Evolutionary conservation across 1,284 basidiomycete genomes (phyloP), one percentile per base, ranked within the genome.

Genomic region (Entoloma clypeatum): DNA sequence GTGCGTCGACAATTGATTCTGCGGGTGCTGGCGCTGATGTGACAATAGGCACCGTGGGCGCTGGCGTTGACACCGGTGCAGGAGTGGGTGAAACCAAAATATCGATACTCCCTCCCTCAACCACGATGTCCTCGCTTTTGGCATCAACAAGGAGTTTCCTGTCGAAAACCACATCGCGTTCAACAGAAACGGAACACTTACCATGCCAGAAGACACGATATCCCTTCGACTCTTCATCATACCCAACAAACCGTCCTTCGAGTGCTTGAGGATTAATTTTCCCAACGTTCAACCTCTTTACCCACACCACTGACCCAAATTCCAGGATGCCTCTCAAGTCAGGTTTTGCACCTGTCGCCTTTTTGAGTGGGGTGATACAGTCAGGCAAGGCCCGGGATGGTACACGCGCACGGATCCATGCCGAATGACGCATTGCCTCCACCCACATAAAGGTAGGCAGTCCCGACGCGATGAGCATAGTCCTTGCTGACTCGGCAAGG

Each of bases 341-440:
- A 0, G 63, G 63, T 25, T 56, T 58, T 5, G 29, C 9, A 0
- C 53, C 49, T 7, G 51, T 58, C 4, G 48, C 51, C 10, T 45
- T 33, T 43, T 63, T 51, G 35, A 54, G 52, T 3, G 65, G 66
- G 5, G 63, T 64, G 8, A 36, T 53, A 11, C 40, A 41, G 4
- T 38, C 52, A 14, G 50, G 36, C 5, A 61, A 45, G 3, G 57
- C 58, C 1, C 43, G 37, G 7, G 60, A 61, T 1, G 58, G 50
- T 1, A 58, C 53, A 1, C 57, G 51, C 42, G 69, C 68, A 23
- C 51, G 48, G 3, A 69, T 19, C 56, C 59, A 68, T 5, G 55
- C 42, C 9, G 44, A 48, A 39, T 62, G 57, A 3, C 42, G 24
- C 13, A 57, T 41, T 1, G 60, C 61, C 37, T 67, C 57, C 0